phyloP scores from a whole-genome alignment of 352 stramenopile genomes.

The Elongisporangium undulatum region DNA sequence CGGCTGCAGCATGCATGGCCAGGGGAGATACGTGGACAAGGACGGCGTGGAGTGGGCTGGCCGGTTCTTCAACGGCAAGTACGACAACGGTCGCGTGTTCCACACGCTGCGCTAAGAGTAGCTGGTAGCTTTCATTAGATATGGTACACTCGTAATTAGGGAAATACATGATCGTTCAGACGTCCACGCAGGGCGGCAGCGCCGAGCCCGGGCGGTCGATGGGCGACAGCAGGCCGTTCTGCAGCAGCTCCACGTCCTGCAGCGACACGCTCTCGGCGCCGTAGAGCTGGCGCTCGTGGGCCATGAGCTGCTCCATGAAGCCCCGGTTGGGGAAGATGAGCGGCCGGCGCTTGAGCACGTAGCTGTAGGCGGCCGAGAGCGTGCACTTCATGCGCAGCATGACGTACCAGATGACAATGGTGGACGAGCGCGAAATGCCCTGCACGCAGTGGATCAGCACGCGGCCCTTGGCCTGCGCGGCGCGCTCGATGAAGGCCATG shows the following conservation, averaged over 20 bases:
- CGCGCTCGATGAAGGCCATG: conserved; percentile 52
- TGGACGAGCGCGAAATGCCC: conserved; percentile 71
- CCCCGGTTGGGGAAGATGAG: conserved; percentile 78
- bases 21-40: conserved; percentile 65
- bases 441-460: conserved; percentile 85
- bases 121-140: neutral
- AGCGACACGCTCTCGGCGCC: conserved; percentile 55
- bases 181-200: conserved; percentile 29
- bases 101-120: conserved; percentile 54
- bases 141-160: neutral
- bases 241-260: conserved; percentile 65
- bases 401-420: conserved; percentile 77
- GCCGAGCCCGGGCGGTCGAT: conserved; percentile 57
- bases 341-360: conserved; percentile 71
- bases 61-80: conserved; percentile 79
- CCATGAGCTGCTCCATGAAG: conserved; percentile 78
- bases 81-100: conserved; percentile 80
- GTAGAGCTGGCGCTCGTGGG: conserved; percentile 60
- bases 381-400: conserved; percentile 72
- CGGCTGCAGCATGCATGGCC: conserved; percentile 61
- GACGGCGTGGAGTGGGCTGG: conserved; percentile 70
- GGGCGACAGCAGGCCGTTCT: conserved; percentile 53
- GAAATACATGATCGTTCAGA: conserved; percentile 2
- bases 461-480: conserved; percentile 17
- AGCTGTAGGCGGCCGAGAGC: conserved; percentile 69